Evolutionary conservation across 2,329 filamentous ascomycete genomes (phyloP), one percentile per base, ranked within the genome.

Genomic region (Stagonosporopsis tanaceti): DNA sequence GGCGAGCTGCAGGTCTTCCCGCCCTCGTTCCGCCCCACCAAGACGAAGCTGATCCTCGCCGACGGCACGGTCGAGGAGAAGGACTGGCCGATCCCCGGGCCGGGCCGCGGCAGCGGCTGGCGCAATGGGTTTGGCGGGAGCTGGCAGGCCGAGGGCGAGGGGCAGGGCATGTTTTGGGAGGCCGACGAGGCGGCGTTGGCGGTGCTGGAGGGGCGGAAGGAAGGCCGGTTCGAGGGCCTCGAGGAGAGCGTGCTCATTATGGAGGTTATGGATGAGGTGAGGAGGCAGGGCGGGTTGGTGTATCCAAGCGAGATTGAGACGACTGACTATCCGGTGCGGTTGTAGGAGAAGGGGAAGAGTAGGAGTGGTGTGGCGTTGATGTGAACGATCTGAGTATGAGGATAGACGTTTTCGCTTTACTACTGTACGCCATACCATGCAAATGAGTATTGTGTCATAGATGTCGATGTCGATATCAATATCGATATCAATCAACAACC

Each of bases 121-220:
- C 72, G 75, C 66, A 82, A 82, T 54, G 80, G 80, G 28, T 82
- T 82, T 53, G 78, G 76, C 15, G 75, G 70, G 38, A 61, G 61
- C 25, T 70, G 65, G 51, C 73, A 80, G 30, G 78, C 84, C 56
- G 85, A 86, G 27, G 84, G 81, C 14, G 77, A 81, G 65, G 92
- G 91, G 11, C 89, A 92, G 63, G 92, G 92, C 47, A 95, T 96
- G 91, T 95, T 92, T 79, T 94, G 89, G 89, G 90, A 93, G 75
- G 91, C 91, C 1, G 91, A 93, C 73, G 91, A 92, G 80, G 89
- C 86, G 63, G 91, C 89, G 27, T 82, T 88, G 42, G 91, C 89
- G 64, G 72, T 96, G 55, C 82, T 89, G 40, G 92, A 95, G 72
- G 91, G 92, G 22, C 87, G 87, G 77, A 84, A 88, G 69, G 89